These are phyloP conservation scores for Cerrena zonata DNA, from an alignment of 1,284 basidiomycete genomes.

Conservation along the genomic window DNA sequence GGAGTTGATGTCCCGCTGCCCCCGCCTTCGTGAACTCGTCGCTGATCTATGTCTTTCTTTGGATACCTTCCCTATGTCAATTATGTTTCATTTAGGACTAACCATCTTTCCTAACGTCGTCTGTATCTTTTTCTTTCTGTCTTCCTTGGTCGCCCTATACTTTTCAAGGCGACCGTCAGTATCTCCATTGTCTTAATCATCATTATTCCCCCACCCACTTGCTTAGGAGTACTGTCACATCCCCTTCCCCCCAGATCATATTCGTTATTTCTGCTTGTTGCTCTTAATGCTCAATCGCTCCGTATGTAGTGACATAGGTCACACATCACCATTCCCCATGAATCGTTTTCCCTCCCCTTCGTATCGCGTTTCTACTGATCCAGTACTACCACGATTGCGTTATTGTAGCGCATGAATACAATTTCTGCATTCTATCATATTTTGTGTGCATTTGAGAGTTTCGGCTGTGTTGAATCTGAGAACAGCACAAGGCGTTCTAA, in stretches of 20 bases:
- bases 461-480: background rate
- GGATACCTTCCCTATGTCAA: constrained; percentile 11
- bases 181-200: constrained; percentile 34
- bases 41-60: constrained; percentile 10
- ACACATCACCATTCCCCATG: background rate
- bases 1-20: constrained; percentile 39
- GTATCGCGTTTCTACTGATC: background rate
- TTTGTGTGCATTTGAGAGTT: no score
- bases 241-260: constrained; percentile 24
- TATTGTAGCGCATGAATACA: background rate
- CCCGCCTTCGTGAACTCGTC: constrained; percentile 23
- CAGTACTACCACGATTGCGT: no score
- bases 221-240: constrained; percentile 45
- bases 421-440: background rate
- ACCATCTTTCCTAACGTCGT: constrained; percentile 3
- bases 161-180: constrained; percentile 37
- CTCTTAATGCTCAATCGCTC: background rate
- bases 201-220: constrained; percentile 35
- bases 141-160: constrained; percentile 11
- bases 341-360: background rate
- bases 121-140: constrained; percentile 9
- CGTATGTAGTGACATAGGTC: no score
- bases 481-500: no score
- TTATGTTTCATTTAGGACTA: constrained; percentile 17
- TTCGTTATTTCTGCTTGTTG: background rate